Base-by-base conservation (phyloP, 306 rosid genomes). In the Urtica urens region DNA sequence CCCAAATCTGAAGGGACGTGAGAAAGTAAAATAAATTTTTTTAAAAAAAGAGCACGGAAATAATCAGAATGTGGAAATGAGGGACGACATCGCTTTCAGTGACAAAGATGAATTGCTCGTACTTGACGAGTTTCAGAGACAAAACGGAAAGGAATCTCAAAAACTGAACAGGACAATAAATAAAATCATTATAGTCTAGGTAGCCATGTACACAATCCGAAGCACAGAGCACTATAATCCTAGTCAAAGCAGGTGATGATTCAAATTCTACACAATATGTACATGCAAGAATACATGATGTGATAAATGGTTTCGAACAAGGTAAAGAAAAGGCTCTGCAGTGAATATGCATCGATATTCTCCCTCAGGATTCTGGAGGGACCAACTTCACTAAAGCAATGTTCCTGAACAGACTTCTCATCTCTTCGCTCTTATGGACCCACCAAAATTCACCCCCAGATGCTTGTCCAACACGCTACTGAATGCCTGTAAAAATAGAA, bases 401-500 rank as follows among this genome's bases (percentile, higher is more conserved):
- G 52, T 49, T 51, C 42, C 49, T 31, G 40, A 58, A 66, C 35
- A 33, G 45, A 38, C 61, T 54, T 63, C 55, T 82, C 78, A 63
- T 74, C 72, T 62, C 64, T 64, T 10, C 58, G 70, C 51, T 2
- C 55, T 52, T 66, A 75, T 72, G 60, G 79, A 24, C 71, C 72
- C 72, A 55, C 67, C 74, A 52, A 69, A 72, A 63, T 78, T 69
- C 45, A 70, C 80, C 66, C 93, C 93, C 76, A 86, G 55, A 53
- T 75, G 80, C 71, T 86, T 92, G 58, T 82, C 87, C 73, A 82
- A 63, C 35, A 85, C 94, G 26, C 71, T 82, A 76, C 63, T 79
- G 69, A 69, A 85, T 47, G 80, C 99, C 99, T 92, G 83, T 59
- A 62, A 24, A 57, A 65, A 30, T 59, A 38, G 6, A 25, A 59